Evolutionary conservation across 2,329 filamentous ascomycete genomes (phyloP).

Genomic region (Beauveria rudraprayagi): DNA sequence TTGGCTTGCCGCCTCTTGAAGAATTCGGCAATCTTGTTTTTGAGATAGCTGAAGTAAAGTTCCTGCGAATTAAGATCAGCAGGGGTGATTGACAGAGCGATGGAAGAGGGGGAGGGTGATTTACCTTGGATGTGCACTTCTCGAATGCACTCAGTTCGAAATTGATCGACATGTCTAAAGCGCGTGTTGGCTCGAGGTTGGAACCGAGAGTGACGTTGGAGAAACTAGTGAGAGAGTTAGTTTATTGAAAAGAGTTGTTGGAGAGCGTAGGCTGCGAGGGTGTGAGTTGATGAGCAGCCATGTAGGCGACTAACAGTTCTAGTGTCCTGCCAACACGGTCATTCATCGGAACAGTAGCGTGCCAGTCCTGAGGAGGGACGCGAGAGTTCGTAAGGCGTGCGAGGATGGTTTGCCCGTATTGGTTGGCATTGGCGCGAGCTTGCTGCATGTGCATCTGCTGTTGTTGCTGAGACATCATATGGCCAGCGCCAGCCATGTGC

Average conservation of each 20-base stretch:
- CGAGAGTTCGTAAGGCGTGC: conserved; percentile 29
- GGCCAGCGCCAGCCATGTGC: conserved; percentile 41
- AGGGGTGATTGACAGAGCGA: background rate
- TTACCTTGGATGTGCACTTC: conserved; percentile 41
- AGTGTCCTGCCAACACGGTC: conserved; percentile 37
- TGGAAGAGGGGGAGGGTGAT: conserved; percentile 10
- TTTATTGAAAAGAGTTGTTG: background rate
- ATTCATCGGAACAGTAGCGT: conserved; percentile 26
- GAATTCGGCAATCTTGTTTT: conserved; percentile 38
- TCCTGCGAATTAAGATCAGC: conserved; percentile 29
- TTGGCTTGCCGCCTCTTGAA: conserved; percentile 43
- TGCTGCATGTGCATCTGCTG: conserved; percentile 29
- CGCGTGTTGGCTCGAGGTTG: background rate
- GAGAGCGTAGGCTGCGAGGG: background rate
- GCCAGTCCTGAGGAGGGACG: conserved; percentile 27
- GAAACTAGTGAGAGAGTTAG: conserved; percentile 30
- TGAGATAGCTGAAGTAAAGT: conserved; percentile 42
- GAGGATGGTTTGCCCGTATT: conserved; percentile 33
- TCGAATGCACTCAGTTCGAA: conserved; percentile 42
- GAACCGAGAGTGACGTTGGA: conserved; percentile 40
- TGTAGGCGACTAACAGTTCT: conserved; percentile 30
- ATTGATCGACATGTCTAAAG: conserved; percentile 8
- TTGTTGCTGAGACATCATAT: conserved; percentile 35
- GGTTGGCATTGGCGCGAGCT: conserved; percentile 13
- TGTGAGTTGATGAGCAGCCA: background rate